Evolutionary conservation across 352 stramenopile genomes (phyloP), one percentile per base, ranked within the genome.

Genomic region (Pythium myriotylum): DNA sequence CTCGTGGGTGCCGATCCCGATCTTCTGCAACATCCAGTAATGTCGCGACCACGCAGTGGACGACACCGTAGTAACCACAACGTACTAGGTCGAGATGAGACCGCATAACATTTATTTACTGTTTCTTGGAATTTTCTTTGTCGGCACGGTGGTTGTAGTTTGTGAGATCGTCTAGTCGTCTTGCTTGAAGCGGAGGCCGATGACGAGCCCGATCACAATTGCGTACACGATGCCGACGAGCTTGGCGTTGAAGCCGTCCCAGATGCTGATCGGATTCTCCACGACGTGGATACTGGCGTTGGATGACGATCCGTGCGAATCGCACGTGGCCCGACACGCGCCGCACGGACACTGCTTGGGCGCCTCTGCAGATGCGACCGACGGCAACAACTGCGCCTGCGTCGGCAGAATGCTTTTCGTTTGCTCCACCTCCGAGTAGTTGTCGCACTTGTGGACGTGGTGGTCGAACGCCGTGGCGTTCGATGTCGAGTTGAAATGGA

Each of bases 301-400:
- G 59, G 12, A 62, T 48, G 47, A 48, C 14, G 42, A 54, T 23
- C 19, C 32, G 47, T 82, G 74, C 4, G 77, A 68, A 43, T 90
- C 79, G 59, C 85, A 94, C 27, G 85, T 89, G 5, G 68, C 68
- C 23, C 78, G 79, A 37, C 85, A 94, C 1, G 85, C 72, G 23
- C 81, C 81, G 48, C 85, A 94, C 1, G 85, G 85, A 62, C 85
- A 94, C 55, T 92, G 81, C 62, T 91, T 91, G 3, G 74, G 55
- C 1, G 74, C 74, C 0, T 26, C 68, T 2, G 60, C 29, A 14
- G 77, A 82, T 17, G 72, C 79, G 20, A 94, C 90, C 1, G 85
- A 91, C 29, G 75, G 72, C 26, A 94, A 65, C 33, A 86, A 41
- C 62, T 89, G 78, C 6, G 85, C 83, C 37, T 92, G 85, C 4